Evolutionary conservation across 306 rosid genomes (phyloP).

Genomic region (Cucumis melo): DNA sequence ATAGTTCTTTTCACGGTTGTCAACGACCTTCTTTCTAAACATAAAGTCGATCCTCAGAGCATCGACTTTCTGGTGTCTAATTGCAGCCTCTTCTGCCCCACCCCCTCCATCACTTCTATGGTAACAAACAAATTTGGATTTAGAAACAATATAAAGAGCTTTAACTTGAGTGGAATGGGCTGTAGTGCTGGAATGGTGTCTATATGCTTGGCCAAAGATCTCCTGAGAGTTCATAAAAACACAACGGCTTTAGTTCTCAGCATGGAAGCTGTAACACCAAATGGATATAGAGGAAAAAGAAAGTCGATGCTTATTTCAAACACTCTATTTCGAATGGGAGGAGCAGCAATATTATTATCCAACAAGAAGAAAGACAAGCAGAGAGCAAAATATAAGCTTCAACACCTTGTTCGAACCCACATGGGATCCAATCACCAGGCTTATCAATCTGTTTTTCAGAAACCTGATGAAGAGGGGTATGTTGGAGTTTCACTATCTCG

Average conservation of each 20-base stretch:
- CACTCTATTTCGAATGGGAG: conserved; percentile 56
- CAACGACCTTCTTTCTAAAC: conserved; percentile 33
- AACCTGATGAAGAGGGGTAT: conserved; percentile 26
- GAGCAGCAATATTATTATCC: conserved; percentile 52
- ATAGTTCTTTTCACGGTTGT: conserved; percentile 38
- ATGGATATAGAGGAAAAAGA: conserved; percentile 31
- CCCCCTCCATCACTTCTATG: conserved; percentile 59
- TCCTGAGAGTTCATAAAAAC: conserved; percentile 38
- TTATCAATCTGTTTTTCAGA: conserved; percentile 40
- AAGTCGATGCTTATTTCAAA: conserved; percentile 54
- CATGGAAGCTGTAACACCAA: conserved; percentile 53
- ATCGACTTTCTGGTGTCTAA: conserved; percentile 66
- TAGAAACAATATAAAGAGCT: conserved; percentile 44
- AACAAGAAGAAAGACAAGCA: conserved; percentile 34
- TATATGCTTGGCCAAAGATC: conserved; percentile 44
- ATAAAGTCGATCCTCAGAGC: conserved; percentile 36
- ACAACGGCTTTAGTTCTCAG: conserved; percentile 49
- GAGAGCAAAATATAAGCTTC: conserved; percentile 46
- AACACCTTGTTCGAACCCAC: conserved; percentile 51
- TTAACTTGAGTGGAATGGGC: conserved; percentile 60
- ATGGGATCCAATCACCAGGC: conserved; percentile 40
- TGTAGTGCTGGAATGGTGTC: conserved; percentile 67
- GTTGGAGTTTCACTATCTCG: conserved; percentile 45
- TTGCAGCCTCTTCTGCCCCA: conserved; percentile 61
- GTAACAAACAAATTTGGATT: conserved; percentile 50